Evolutionary conservation across 1,284 basidiomycete genomes (phyloP).

Genomic region (Rugosomyces carneus): DNA sequence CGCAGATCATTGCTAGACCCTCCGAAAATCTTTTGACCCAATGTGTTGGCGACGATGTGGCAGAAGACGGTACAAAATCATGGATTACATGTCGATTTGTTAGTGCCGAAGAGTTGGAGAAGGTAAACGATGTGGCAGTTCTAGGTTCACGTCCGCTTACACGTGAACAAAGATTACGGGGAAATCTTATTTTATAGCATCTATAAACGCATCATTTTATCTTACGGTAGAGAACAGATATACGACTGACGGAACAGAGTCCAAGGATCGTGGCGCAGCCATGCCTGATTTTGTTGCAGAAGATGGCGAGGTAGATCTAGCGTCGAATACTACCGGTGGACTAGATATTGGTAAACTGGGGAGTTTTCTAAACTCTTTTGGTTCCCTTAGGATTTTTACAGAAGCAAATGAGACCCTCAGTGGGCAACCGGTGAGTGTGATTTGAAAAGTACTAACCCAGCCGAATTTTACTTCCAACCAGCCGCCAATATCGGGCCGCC

Average conservation of each 20-base stretch:
- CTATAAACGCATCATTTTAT: conserved; percentile 26
- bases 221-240: conserved; percentile 19
- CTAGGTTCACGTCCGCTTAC: background rate
- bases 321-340: background rate
- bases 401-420: conserved; percentile 12
- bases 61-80: conserved; percentile 19
- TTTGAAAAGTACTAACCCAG: conserved; percentile 10
- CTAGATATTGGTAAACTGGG: conserved; percentile 26
- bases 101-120: conserved; percentile 28
- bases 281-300: conserved; percentile 1
- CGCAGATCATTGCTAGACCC: conserved; percentile 28
- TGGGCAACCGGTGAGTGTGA: conserved; percentile 19
- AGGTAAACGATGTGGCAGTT: conserved; percentile 21
- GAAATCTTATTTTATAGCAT: conserved; percentile 28
- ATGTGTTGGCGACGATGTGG: conserved; percentile 22
- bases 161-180: conserved; percentile 27
- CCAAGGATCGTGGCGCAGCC: conserved; percentile 7
- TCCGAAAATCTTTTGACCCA: conserved; percentile 22
- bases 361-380: conserved; percentile 30
- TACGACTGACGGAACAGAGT: conserved; percentile 2
- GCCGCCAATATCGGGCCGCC: conserved; percentile 18
- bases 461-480: conserved; percentile 10
- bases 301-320: background rate
- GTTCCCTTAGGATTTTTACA: conserved; percentile 27
- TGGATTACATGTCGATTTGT: conserved; percentile 33